Conservation (phyloP, 345 rosid species). For the Euphorbia peplus region DNA sequence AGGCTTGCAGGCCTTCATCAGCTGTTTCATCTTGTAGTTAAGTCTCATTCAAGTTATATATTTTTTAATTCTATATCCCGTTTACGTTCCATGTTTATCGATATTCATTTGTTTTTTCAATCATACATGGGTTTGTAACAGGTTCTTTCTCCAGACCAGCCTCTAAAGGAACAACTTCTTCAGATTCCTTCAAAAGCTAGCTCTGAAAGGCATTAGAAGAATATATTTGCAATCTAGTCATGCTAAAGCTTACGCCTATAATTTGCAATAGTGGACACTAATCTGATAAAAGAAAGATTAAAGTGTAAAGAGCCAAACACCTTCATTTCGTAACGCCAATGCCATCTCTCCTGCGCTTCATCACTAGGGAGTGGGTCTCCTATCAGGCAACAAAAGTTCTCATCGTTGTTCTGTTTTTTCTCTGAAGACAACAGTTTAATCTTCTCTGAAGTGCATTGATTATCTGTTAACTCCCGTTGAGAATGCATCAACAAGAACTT, state of each 20-base stretch:
- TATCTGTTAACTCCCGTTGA: slow-evolving; percentile 17
- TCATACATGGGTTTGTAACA: too few species aligned
- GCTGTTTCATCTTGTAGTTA: too few species aligned
- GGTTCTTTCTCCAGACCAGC: too few species aligned
- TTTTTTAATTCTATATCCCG: too few species aligned
- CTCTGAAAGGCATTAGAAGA: too few species aligned
- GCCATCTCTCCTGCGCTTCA: slow-evolving; percentile 75
- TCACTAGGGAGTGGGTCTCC: slow-evolving; percentile 69
- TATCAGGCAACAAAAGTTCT: slow-evolving; percentile 33
- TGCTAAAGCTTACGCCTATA: neutral
- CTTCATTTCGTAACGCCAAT: slow-evolving; percentile 89
- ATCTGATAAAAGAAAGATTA: neutral
- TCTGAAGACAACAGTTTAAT: slow-evolving; percentile 19
- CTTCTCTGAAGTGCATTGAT: slow-evolving; percentile 9
- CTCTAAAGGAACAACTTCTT: too few species aligned
- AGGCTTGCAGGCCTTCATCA: too few species aligned
- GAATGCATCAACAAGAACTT: slow-evolving; percentile 25
- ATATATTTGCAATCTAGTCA: too few species aligned
- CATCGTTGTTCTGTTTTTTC: slow-evolving; percentile 16
- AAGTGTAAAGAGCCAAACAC: slow-evolving; percentile 29
- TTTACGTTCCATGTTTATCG: too few species aligned
- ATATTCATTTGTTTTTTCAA: too few species aligned
- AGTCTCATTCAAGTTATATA: too few species aligned
- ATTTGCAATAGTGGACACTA: neutral
- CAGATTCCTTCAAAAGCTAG: too few species aligned